Evolutionary conservation across 2,329 filamentous ascomycete genomes (phyloP).

Genomic region (Sporothrix curviconia): DNA sequence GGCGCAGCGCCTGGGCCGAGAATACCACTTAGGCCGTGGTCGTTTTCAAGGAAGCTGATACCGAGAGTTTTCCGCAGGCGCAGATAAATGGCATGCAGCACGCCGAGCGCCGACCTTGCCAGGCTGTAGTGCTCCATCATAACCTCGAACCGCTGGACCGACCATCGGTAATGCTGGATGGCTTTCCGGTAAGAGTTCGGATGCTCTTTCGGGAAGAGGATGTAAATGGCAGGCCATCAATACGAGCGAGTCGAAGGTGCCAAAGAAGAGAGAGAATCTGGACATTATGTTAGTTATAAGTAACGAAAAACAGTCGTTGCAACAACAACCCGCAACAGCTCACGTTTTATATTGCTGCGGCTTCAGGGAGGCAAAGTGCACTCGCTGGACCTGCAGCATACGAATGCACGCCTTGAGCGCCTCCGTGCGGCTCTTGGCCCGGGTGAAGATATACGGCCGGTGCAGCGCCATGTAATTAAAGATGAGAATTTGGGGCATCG

Average conservation of each 20-base stretch:
- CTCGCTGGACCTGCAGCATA: slow-evolving; percentile 49
- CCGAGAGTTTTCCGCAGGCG: slow-evolving; percentile 47
- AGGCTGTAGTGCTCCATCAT: slow-evolving; percentile 49
- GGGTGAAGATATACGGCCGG: slow-evolving; percentile 55
- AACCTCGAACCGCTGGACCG: slow-evolving; percentile 50
- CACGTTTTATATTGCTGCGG: slow-evolving; percentile 47
- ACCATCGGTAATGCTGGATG: slow-evolving; percentile 53
- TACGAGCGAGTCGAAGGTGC: slow-evolving; percentile 58
- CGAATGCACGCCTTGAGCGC: slow-evolving; percentile 50
- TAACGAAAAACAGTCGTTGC: background rate
- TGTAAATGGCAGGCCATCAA: slow-evolving; percentile 55
- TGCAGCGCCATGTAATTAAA: slow-evolving; percentile 56
- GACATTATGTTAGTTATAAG: slow-evolving; percentile 23
- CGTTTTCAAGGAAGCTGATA: slow-evolving; percentile 25
- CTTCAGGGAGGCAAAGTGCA: slow-evolving; percentile 41
- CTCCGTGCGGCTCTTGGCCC: slow-evolving; percentile 45
- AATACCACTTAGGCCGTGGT: slow-evolving; percentile 9
- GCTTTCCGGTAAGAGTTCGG: slow-evolving; percentile 39
- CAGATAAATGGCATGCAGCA: slow-evolving; percentile 48
- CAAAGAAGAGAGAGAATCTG: slow-evolving; percentile 56
- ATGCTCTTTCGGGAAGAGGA: slow-evolving; percentile 53
- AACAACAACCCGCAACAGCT: slow-evolving; percentile 21
- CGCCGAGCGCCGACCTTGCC: slow-evolving; percentile 47
- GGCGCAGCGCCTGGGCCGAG: slow-evolving; percentile 5
- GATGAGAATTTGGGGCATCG: slow-evolving; percentile 41